Evolutionary conservation across 2,329 filamentous ascomycete species (phyloP).

Genomic region (Colletotrichum cereale): DNA sequence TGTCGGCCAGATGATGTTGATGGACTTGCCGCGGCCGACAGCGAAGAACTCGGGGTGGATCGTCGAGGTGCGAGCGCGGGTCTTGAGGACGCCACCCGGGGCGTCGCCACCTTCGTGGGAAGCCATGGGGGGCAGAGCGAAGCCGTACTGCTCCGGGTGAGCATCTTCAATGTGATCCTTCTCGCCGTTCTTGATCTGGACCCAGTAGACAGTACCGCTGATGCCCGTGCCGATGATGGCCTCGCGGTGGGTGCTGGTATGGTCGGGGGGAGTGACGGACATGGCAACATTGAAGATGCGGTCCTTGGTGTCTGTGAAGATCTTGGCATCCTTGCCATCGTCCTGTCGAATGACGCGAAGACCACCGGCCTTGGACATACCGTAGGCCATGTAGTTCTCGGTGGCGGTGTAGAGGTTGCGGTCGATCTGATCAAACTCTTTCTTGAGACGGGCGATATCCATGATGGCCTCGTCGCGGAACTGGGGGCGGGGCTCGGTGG

Average conservation of each 20-base stretch:
- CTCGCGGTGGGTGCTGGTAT: constrained; percentile 73
- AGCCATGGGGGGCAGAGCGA: constrained; percentile 88
- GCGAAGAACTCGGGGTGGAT: constrained; percentile 94
- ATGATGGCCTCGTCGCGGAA: constrained; percentile 87
- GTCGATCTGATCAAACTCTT: constrained; percentile 97
- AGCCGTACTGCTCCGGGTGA: constrained; percentile 85
- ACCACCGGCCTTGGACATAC: constrained; percentile 92
- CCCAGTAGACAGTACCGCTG: constrained; percentile 97
- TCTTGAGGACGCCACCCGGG: constrained; percentile 94
- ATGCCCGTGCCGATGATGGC: constrained; percentile 92
- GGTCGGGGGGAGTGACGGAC: constrained; percentile 74
- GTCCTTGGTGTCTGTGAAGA: constrained; percentile 92
- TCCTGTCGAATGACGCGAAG: constrained; percentile 95
- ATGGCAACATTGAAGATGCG: constrained; percentile 95
- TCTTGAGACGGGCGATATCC: constrained; percentile 94
- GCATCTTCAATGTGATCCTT: constrained; percentile 84
- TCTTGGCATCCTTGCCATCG: constrained; percentile 89
- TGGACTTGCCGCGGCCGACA: constrained; percentile 94
- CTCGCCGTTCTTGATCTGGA: constrained; percentile 80
- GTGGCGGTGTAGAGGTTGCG: constrained; percentile 92
- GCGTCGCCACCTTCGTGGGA: constrained; percentile 91
- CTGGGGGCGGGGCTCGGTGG: constrained; percentile 67
- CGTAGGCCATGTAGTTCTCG: constrained; percentile 92
- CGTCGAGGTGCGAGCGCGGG: constrained; percentile 89
- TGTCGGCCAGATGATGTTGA: constrained; percentile 85